phyloP scores from a whole-genome alignment of 1,284 basidiomycete genomes.

The Ustilago xerochloae region DNA sequence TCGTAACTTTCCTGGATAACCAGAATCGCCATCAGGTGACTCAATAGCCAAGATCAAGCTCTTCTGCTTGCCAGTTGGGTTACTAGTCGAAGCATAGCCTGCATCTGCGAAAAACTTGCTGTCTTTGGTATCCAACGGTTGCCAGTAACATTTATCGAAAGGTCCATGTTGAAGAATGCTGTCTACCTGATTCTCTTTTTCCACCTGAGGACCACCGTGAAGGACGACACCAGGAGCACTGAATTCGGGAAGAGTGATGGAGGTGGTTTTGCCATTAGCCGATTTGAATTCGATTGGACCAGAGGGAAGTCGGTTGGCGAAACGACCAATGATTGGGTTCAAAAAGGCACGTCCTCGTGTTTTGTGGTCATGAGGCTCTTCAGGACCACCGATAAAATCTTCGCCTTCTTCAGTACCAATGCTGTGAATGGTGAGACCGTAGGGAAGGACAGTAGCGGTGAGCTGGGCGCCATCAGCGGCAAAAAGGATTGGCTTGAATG shows the following conservation, averaged over 20 bases:
- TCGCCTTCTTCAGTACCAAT: slow-evolving; percentile 40
- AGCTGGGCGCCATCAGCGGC: slow-evolving; percentile 35
- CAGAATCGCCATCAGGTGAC: slow-evolving; percentile 56
- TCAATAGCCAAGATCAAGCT: slow-evolving; percentile 54
- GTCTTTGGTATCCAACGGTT: slow-evolving; percentile 30
- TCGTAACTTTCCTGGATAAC: slow-evolving; percentile 56
- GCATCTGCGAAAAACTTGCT: slow-evolving; percentile 36
- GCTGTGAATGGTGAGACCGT: slow-evolving; percentile 61
- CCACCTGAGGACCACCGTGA: slow-evolving; percentile 58
- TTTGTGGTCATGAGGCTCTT: slow-evolving; percentile 52
- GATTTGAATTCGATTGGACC: slow-evolving; percentile 42
- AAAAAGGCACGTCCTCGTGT: slow-evolving; percentile 50
- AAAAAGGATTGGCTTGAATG: slow-evolving; percentile 52
- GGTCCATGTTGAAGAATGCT: slow-evolving; percentile 53
- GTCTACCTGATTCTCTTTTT: slow-evolving; percentile 23
- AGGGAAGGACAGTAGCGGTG: slow-evolving; percentile 49
- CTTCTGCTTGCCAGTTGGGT: slow-evolving; percentile 23
- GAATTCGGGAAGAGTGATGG: slow-evolving; percentile 46
- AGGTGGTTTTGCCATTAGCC: slow-evolving; percentile 28
- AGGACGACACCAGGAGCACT: slow-evolving; percentile 51
- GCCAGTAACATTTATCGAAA: slow-evolving; percentile 59
- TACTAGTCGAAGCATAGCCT: slow-evolving; percentile 34
- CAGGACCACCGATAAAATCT: slow-evolving; percentile 63
- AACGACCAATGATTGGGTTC: slow-evolving; percentile 63
- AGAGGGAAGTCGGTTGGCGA: slow-evolving; percentile 61